Conservation (phyloP, 163 green algal genomes). For the Chlamydomonas reinhardtii region DNA sequence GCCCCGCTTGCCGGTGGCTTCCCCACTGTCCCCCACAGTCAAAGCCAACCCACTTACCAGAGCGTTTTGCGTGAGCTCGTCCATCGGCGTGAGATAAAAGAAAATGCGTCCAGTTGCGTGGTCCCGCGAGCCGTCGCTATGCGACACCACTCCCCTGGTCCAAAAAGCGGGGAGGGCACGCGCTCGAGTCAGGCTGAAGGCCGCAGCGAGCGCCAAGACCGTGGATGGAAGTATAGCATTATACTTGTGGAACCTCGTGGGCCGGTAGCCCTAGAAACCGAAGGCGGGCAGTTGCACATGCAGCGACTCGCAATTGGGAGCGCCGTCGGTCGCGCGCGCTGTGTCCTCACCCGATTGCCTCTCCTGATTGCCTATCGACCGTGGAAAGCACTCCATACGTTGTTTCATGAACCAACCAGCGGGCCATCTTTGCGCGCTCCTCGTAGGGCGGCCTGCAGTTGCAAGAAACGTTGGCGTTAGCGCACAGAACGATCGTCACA, state of each 20-base stretch:
- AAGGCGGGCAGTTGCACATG: too few relatives aligned
- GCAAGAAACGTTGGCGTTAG: neutral
- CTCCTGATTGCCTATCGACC: neutral
- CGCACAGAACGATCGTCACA: neutral
- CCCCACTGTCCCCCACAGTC: neutral
- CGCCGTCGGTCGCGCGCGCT: too few relatives aligned
- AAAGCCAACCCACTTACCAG: neutral
- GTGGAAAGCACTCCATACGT: conserved; percentile 69
- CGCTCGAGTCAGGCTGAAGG: too few relatives aligned
- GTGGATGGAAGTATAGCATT: too few relatives aligned
- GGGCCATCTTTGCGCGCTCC: conserved; percentile 61
- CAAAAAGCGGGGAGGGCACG: too few relatives aligned
- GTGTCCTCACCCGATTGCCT: conserved; percentile 2
- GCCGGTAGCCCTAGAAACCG: too few relatives aligned
- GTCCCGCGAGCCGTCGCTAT: conserved; percentile 57
- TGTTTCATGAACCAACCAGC: conserved; percentile 71
- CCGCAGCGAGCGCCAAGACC: too few relatives aligned
- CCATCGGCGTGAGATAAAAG: conserved; percentile 78
- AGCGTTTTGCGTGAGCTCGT: conserved; percentile 67
- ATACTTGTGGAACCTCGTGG: too few relatives aligned
- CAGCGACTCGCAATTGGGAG: too few relatives aligned
- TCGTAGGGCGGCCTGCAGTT: conserved; percentile 51
- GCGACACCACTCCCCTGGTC: conserved; percentile 57
- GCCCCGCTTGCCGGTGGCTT: too few relatives aligned
- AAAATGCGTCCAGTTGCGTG: conserved; percentile 66